These are phyloP conservation scores for Hyaloscypha bicolor DNA, from an alignment of 495 filamentous ascomycete species.

Conservation along the genomic window DNA sequence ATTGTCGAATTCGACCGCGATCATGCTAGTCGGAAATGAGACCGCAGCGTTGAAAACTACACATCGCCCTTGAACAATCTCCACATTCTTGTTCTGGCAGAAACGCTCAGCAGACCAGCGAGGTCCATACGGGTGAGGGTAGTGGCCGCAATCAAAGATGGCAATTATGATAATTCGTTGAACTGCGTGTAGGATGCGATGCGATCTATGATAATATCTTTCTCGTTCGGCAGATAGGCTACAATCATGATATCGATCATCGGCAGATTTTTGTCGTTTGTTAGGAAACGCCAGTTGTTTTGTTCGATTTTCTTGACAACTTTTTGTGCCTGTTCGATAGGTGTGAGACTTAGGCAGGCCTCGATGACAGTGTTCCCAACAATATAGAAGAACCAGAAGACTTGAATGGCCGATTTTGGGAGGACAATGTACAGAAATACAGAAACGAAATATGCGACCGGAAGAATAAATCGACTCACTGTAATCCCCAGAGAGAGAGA, in stretches of 20 bases:
- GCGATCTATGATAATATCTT: constrained; percentile 46
- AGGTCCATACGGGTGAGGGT: constrained; percentile 41
- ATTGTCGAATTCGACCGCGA: constrained; percentile 46
- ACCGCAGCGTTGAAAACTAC: constrained; percentile 42
- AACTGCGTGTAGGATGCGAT: constrained; percentile 39
- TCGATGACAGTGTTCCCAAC: constrained; percentile 39
- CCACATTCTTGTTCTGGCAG: constrained; percentile 33
- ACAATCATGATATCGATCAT: constrained; percentile 45
- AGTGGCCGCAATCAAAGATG: constrained; percentile 47
- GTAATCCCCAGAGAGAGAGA: too few species aligned
- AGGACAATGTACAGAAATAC: constrained; percentile 40
- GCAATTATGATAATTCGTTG: constrained; percentile 41
- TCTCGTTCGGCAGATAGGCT: constrained; percentile 46
- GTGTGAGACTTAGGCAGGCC: constrained; percentile 39
- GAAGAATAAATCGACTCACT: constrained; percentile 41
- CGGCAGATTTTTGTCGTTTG: constrained; percentile 37
- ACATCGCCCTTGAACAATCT: constrained; percentile 46
- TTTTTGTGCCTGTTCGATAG: constrained; percentile 36
- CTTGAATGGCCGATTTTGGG: constrained; percentile 9
- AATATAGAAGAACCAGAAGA: constrained; percentile 25
- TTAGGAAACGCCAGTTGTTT: constrained; percentile 41
- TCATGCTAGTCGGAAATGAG: constrained; percentile 39
- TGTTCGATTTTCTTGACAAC: constrained; percentile 35
- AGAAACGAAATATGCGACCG: constrained; percentile 41
- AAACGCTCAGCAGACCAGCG: constrained; percentile 46